phyloP scores from a whole-genome alignment of 78 protist genomes.

The Dictyostelium intermedium region DNA sequence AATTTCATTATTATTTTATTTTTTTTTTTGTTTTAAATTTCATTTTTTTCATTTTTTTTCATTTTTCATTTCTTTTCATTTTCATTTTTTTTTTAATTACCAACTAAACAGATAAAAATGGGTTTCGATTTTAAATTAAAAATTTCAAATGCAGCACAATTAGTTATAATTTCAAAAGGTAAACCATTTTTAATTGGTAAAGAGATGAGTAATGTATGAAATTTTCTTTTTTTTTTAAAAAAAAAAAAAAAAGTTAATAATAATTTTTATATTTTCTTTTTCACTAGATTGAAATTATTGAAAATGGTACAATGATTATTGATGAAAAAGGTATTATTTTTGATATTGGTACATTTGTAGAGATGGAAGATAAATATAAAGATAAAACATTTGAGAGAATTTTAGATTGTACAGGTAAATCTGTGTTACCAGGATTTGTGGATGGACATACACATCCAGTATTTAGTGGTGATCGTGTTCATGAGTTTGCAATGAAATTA shows the following conservation, averaged over 20 bases:
- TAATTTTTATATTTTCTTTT: no score
- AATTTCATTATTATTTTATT: not conserved
- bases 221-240: not conserved
- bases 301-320: conserved; percentile 75
- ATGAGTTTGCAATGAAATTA: conserved; percentile 86
- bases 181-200: conserved; percentile 58
- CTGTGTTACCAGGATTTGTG: conserved; percentile 89
- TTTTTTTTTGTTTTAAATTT: not conserved
- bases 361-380: conserved; percentile 39
- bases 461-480: conserved; percentile 87
- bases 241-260: no score
- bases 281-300: conserved; percentile 65
- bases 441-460: conserved; percentile 96
- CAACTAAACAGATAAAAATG: not conserved
- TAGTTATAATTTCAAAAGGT: conserved; percentile 63
- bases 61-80: not conserved
- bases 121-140: conserved; percentile 17
- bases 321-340: conserved; percentile 65
- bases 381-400: conserved; percentile 61
- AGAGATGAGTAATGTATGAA: conserved; percentile 71
- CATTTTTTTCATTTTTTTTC: not conserved
- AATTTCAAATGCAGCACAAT: conserved; percentile 70
- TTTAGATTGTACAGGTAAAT: conserved; percentile 79
- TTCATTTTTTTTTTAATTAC: not conserved
- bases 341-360: conserved; percentile 49